Evolutionary conservation across 1,139 yeast species (phyloP), one percentile per base, ranked within the genome.

Genomic region (Debaryomycetaceae sp.): DNA sequence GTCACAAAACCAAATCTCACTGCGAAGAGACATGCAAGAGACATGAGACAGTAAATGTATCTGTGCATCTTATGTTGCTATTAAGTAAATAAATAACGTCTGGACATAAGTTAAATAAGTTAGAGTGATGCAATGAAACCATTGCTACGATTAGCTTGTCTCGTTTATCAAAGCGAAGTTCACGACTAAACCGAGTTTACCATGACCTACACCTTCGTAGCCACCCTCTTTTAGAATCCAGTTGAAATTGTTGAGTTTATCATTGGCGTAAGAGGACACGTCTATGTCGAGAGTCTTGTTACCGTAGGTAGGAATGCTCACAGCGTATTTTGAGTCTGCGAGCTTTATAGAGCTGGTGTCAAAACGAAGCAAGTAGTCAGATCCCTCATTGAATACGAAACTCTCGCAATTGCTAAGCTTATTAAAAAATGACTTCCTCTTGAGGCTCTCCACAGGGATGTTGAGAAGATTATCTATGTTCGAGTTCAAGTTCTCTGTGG

Each of bases 161-260:
- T 73, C 78, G 38, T 71, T 68, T 13, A 62, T 49, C 41, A 74
- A 56, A 4, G 72, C 63, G 53, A 74, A 74, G 45, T 73, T 73
- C 29, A 74, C 56, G 1, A 72, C 65, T 49, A 73, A 57, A 0
- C 77, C 78, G 24, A 62, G 47, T 6, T 49, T 53, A 0, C 78
- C 78, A 11, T 51, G 48, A 4, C 66, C 70, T 3, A 69, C 73
- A 1, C 72, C 73, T 6, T 68, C 74, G 42, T 52, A 56, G 1
- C 76, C 77, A 4, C 69, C 68, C 38, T 58, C 54, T 52, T 74
- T 74, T 39, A 75, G 53, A 5, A 68, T 62, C 76, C 76, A 75
- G 49, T 75, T 73, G 56, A 74, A 71, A 49, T 72, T 73, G 52
- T 74, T 59, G 46, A 75, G 58, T 8, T 62, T 60, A 5, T 72